Evolutionary conservation across 805 yeast species (phyloP).

Genomic region (Cyberlindnera mrakii): DNA sequence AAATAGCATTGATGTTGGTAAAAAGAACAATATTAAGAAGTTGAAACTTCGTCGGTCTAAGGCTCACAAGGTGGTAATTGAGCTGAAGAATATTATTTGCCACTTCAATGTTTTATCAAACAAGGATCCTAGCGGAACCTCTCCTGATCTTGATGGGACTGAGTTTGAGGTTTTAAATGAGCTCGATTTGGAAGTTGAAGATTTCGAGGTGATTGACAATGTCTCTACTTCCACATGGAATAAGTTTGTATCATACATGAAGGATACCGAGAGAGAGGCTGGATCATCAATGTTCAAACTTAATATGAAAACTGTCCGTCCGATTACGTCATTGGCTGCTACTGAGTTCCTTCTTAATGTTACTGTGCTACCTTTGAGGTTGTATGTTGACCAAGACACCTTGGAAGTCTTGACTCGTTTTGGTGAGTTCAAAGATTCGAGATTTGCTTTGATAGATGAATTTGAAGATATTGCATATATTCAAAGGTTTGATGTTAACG

Average conservation of each 20-base stretch:
- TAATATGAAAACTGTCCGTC: constrained; percentile 53
- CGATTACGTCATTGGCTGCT: constrained; percentile 57
- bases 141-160: constrained; percentile 14
- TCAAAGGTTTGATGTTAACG: constrained; percentile 58
- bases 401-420: constrained; percentile 77
- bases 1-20: constrained; percentile 17
- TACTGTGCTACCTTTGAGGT: constrained; percentile 62
- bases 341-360: constrained; percentile 56
- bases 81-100: constrained; percentile 46
- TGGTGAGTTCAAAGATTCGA: constrained; percentile 67
- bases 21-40: constrained; percentile 30
- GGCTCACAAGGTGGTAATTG: constrained; percentile 51
- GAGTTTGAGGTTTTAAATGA: constrained; percentile 42
- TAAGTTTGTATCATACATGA: constrained; percentile 65
- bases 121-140: constrained; percentile 36
- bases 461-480: constrained; percentile 62
- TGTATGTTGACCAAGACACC: constrained; percentile 92
- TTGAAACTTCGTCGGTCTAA: constrained; percentile 62
- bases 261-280: constrained; percentile 60
- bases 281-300: constrained; percentile 59
- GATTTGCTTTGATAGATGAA: constrained; percentile 55
- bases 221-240: constrained; percentile 90
- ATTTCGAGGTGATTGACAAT: constrained; percentile 64
- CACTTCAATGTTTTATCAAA: constrained; percentile 39
- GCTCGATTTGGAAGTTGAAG: constrained; percentile 42